Conservation (phyloP, 78 protist species). For the Dictyostelium brefeldianum region DNA sequence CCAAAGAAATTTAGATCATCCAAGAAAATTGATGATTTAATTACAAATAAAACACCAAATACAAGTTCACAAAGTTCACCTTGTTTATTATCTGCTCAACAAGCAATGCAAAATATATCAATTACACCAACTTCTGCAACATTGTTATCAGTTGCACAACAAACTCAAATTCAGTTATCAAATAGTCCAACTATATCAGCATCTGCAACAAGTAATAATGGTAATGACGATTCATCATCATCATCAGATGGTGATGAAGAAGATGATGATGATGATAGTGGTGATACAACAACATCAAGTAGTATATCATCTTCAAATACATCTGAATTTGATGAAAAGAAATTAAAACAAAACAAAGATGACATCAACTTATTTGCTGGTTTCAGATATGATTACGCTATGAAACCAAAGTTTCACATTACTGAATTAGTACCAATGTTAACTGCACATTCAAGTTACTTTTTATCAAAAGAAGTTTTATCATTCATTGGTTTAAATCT, state of each 20-base stretch:
- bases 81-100: constrained; percentile 24
- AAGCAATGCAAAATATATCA: neutral
- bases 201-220: neutral
- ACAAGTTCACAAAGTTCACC: neutral
- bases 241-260: neutral
- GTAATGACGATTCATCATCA: neutral
- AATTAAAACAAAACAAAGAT: neutral
- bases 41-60: neutral
- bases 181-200: neutral
- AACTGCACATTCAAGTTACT: constrained; percentile 38
- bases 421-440: constrained; percentile 14
- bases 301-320: neutral
- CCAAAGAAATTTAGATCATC: constrained; percentile 23
- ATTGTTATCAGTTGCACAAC: no score
- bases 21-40: constrained; percentile 5
- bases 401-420: constrained; percentile 45
- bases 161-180: neutral
- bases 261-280: constrained; percentile 8
- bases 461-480: constrained; percentile 47
- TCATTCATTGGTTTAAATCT: neutral
- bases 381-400: constrained; percentile 52
- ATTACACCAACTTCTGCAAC: neutral
- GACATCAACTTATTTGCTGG: constrained; percentile 28
- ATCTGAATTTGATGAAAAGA: no score
- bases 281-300: neutral